These are phyloP conservation scores for Hypoxylon intermedium DNA, from an alignment of 495 filamentous ascomycete species.

Conservation along the genomic window DNA sequence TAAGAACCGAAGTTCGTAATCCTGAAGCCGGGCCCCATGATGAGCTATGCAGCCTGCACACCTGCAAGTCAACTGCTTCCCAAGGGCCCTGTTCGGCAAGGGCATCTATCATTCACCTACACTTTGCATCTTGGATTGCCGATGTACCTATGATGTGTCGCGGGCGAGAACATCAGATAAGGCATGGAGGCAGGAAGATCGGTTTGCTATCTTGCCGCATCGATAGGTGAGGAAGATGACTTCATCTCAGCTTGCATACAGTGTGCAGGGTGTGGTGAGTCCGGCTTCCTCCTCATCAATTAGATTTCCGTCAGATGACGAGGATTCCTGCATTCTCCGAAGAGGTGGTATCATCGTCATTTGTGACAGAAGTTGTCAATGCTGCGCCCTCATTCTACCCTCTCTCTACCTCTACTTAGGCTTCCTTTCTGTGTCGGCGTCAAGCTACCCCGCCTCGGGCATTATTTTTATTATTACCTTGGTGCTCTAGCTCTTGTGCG, in stretches of 20 bases:
- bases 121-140: conserved; percentile 23
- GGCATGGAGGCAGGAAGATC: conserved; percentile 25
- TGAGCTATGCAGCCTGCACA: conserved; percentile 20
- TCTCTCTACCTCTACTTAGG: conserved; percentile 22
- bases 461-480: conserved; percentile 37
- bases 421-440: conserved; percentile 14
- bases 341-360: conserved; percentile 40
- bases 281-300: conserved; percentile 29
- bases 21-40: conserved; percentile 31
- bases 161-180: conserved; percentile 34
- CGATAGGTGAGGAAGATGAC: conserved; percentile 28
- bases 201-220: conserved; percentile 24
- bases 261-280: conserved; percentile 24
- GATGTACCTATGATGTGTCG: conserved; percentile 25
- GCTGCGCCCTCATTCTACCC: conserved; percentile 23
- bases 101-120: conserved; percentile 29
- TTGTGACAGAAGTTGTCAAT: conserved; percentile 37
- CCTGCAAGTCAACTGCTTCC: conserved; percentile 21
- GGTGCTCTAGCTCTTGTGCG: conserved; percentile 21
- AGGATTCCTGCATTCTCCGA: conserved; percentile 39
- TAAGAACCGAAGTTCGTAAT: conserved; percentile 34
- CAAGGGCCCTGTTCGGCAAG: conserved; percentile 4
- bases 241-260: conserved; percentile 36
- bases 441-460: conserved; percentile 38
- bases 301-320: conserved; percentile 36